Conservation (phyloP, 768 basidiomycete genomes). For the Fomitopsis pulvina region DNA sequence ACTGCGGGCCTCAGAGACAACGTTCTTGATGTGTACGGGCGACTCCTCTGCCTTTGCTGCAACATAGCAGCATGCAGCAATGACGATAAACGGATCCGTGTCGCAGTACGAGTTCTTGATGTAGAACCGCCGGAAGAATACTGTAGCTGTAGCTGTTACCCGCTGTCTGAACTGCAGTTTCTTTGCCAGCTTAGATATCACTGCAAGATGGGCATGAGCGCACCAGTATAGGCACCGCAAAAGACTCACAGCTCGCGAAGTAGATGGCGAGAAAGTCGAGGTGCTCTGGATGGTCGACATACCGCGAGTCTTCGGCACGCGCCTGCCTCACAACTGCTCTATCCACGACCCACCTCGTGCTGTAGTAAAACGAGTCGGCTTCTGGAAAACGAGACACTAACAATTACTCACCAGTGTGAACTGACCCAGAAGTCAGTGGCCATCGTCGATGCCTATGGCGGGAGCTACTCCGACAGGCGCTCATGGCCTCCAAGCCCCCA, state of each 20-base stretch:
- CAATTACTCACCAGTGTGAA: slow-evolving; percentile 67
- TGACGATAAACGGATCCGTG: slow-evolving; percentile 90
- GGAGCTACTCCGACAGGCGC: neutral
- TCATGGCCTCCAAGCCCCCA: slow-evolving; percentile 12
- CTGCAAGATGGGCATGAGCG: slow-evolving; percentile 30
- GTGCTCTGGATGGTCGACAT: slow-evolving; percentile 70
- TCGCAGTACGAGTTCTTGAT: slow-evolving; percentile 93
- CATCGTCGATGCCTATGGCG: slow-evolving; percentile 38
- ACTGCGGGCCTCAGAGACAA: slow-evolving; percentile 74
- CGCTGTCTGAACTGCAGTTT: slow-evolving; percentile 80
- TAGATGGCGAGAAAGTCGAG: slow-evolving; percentile 82
- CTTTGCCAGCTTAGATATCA: slow-evolving; percentile 83
- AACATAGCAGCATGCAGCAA: slow-evolving; percentile 91
- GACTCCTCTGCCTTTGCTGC: slow-evolving; percentile 97
- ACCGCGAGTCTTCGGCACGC: slow-evolving; percentile 70
- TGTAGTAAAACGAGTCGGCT: slow-evolving; percentile 25
- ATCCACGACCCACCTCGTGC: slow-evolving; percentile 91
- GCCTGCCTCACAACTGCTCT: slow-evolving; percentile 67
- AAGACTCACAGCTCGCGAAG: slow-evolving; percentile 68
- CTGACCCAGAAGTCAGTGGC: slow-evolving; percentile 91
- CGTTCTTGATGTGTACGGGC: slow-evolving; percentile 89
- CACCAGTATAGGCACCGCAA: neutral
- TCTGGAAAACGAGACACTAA: neutral
- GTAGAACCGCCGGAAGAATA: slow-evolving; percentile 97
- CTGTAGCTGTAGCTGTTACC: slow-evolving; percentile 88